Base-by-base conservation (phyloP, 768 basidiomycete genomes). In the Trichaptum fuscoviolaceum region DNA sequence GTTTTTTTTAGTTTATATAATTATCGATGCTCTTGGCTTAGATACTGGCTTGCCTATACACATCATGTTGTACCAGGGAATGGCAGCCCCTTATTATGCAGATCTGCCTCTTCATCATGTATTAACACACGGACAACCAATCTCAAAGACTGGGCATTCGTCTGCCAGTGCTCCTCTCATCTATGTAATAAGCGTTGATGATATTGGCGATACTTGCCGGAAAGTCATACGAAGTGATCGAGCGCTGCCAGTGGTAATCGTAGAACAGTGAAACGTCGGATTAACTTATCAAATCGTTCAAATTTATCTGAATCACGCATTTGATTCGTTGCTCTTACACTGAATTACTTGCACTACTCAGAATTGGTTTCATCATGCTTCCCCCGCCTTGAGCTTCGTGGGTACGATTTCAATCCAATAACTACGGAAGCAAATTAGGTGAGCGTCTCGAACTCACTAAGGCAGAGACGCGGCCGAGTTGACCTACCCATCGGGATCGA, bases 401-500 rank as follows among this genome's bases (percentile, higher is more conserved):
- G 83, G 83, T 65, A 87, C 77, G 64, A 88, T 73, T 74, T 87
- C 86, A 60, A 88, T 76, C 86, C 85, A 87, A 73, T 87, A 87
- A 64, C 86, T 87, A 67, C 24, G 59, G 65, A 52, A 52, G 20
- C 42, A 20, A 52, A 52, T 2, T 15, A 5, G 3, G 42, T 52
- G 42, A 64, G 35, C 35, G 25, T 18, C 20, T 58, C 15, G 36
- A 58, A n/a, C 30, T 27, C n/a, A 57, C 57, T 60, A 27, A 64
- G 35, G 17, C 35, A 63, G 66, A 69, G 8, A 58, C 59, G 27
- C 34, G 64, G 63, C 64, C 58, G 57, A 18, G 26, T 26, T 66
- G 71, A 73, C 66, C 25, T 73, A 92, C 87, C 90, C 90, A 78
- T 94, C 92, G 30, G 92, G 92, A 76, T 94, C 92, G 77, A 93